A percentile compares a stretch with the other conserved stretches of the same genome.
Conservation (phyloP, 371 early-diverging fungal species). For the Mycotypha africana region DNA sequence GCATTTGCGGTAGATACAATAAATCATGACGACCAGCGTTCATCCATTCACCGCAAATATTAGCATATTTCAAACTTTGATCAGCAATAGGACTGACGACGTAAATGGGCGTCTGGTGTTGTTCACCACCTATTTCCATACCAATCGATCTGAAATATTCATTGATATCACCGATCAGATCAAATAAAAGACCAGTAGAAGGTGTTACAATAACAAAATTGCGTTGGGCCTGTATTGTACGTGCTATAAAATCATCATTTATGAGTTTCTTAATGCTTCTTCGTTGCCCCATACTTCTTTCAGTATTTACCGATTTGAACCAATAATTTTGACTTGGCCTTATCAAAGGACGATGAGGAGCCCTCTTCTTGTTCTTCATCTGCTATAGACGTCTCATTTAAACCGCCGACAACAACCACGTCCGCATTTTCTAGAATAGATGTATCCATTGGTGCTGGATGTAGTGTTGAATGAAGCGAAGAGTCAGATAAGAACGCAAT, state of each 20-base stretch:
- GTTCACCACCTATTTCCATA: constrained; percentile 20
- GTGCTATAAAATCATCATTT: constrained; percentile 17
- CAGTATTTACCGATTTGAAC: constrained; percentile 24
- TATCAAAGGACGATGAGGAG: constrained; percentile 17
- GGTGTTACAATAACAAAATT: constrained; percentile 69
- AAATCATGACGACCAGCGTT: constrained; percentile 49
- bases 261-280: background rate
- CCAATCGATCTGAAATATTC: constrained; percentile 49
- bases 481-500: constrained; percentile 67
- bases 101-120: constrained; percentile 55
- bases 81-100: constrained; percentile 75
- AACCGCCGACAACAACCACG: constrained; percentile 47
- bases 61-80: constrained; percentile 73
- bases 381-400: constrained; percentile 16
- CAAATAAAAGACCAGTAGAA: constrained; percentile 70
- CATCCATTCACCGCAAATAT: constrained; percentile 90
- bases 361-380: constrained; percentile 6
- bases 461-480: constrained; percentile 52
- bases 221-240: constrained; percentile 55
- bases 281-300: background rate
- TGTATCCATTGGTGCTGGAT: constrained; percentile 66
- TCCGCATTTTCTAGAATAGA: constrained; percentile 52
- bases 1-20: constrained; percentile 52
- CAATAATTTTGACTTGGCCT: constrained; percentile 14
- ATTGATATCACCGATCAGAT: constrained; percentile 60